Base-by-base conservation (phyloP, 257 asterid species). In the Lavandula angustifolia region DNA sequence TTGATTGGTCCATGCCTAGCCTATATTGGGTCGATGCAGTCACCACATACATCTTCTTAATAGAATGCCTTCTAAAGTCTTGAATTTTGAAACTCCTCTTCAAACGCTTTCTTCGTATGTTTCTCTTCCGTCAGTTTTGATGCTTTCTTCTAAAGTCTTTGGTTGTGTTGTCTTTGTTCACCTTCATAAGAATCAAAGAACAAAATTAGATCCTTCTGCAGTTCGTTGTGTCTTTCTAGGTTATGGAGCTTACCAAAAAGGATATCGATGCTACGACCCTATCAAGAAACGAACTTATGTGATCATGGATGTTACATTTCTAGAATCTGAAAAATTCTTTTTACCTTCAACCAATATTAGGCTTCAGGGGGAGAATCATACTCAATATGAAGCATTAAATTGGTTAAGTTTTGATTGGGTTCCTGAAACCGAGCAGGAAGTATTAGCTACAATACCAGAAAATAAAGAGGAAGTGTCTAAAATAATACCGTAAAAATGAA, bases 191-290 rank as follows among this genome's bases (percentile, higher is more conserved):
- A n/a, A 60, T 33, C 43, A 10, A 8, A 37, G 35, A 0, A 53
- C 46, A 0, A 67, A 73, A 32, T 41, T 67, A 8, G 73, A 67
- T 13, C 56, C 61, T 0, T 60, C 66, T 52, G 78, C 54, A 0
- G 8, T 43, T 6, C 16, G 17, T 7, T 31, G 61, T 27, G 7
- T 54, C 5, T 7, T 60, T 60, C 10, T 60, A 0, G 66, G 53
- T 2, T 38, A 38, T 38, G 7, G 43, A n/a, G n/a, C n/a, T n/a
- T 8, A 38, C 43, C 4, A 10, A 40, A 60, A n/a, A n/a, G n/a
- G n/a, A n/a, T n/a, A n/a, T n/a, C n/a, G n/a, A n/a, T n/a, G n/a
- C n/a, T n/a, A n/a, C 42, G 13, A 41, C 6, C 54, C 54, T 9
- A 3, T 11, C 2, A 22, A 2, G 10, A 31, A 9, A 2, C 43